phyloP scores from a whole-genome alignment of 108 stramenopile genomes.

The Fragilariopsis cylindrus region DNA sequence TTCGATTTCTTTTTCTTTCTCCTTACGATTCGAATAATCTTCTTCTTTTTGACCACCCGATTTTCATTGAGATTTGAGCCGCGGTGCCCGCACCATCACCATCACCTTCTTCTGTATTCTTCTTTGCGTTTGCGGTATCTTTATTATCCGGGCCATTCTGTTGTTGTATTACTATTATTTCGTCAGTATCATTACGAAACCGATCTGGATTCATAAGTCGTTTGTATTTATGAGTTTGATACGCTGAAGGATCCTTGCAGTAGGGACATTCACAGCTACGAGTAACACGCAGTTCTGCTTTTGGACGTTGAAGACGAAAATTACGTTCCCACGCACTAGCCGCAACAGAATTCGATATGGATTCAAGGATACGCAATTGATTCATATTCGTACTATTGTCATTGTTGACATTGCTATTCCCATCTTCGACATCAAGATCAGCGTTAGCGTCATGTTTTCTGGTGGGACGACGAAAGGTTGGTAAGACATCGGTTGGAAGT shows the following conservation, averaged over 20 bases:
- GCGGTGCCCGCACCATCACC: background rate
- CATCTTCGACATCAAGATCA: slow-evolving; percentile 2
- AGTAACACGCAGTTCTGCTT: slow-evolving; percentile 27
- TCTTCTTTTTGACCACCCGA: slow-evolving; percentile 6
- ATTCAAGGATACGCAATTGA: slow-evolving; percentile 17
- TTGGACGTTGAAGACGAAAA: slow-evolving; percentile 21
- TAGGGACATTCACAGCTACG: slow-evolving; percentile 30
- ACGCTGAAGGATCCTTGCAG: slow-evolving; percentile 37
- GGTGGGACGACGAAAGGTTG: slow-evolving; percentile 5
- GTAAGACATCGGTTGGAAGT: slow-evolving; percentile 22
- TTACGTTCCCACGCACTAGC: slow-evolving; percentile 33
- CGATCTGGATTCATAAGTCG: slow-evolving; percentile 15
- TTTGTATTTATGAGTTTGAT: slow-evolving; percentile 41
- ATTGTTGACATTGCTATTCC: background rate
- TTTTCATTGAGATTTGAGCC: background rate
- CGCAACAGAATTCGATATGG: slow-evolving; percentile 30
- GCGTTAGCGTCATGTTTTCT: background rate
- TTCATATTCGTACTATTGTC: background rate
- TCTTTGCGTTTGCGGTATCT: background rate
- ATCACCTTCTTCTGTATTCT: background rate
- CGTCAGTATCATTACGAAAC: background rate
- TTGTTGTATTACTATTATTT: background rate
- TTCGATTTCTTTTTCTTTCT: background rate
- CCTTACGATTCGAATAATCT: background rate
- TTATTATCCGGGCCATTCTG: too few relatives aligned